Evolutionary conservation across 1,284 basidiomycete species (phyloP), one percentile per base, ranked within the genome.

Genomic region (Ceratobasidium sp.): DNA sequence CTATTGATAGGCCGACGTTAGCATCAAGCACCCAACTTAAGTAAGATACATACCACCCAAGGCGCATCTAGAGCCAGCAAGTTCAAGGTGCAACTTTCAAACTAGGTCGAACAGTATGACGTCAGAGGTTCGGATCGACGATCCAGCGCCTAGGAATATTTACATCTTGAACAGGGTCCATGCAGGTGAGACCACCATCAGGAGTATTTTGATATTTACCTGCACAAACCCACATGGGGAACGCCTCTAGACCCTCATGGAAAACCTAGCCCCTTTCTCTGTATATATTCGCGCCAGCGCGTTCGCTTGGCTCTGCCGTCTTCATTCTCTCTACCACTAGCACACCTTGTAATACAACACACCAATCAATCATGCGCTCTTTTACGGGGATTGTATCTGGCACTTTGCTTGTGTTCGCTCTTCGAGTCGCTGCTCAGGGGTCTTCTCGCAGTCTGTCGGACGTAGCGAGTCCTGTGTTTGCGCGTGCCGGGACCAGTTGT

Each of bases 41-140:
- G 24, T 0, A 24, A 36, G 9, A 19, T 6, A 74, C 76, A 27
- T 31, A 77, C 76, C 67, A n/a, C n/a, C n/a, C n/a, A n/a, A n/a
- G n/a, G n/a, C n/a, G 36, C 36, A 41, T 41, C 36, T 11, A 41
- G 36, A 41, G 36, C 4, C 11, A 41, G 36, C 36, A 41, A 41
- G 11, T 41, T 41, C 36, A 41, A 11, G 36, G 36, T 11, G n/a
- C n/a, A n/a, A n/a, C n/a, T n/a, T n/a, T n/a, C n/a, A n/a, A 36
- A 44, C 19, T n/a, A 31, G 22, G 19, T 17, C 5, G 31, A 36
- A 59, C 19, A n/a, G n/a, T 44, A 44, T 45, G 17, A 24, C 44
- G n/a, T 17, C 24, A 22, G 59, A 44, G 59, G 59, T 36, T 60
- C 8, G 14, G 59, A 60, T 60, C 19, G 59, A 60, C 36, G 36